Percentiles rank a stretch among this genome's conserved stretches.
Evolutionary conservation across 202 grass and related monocot genomes (phyloP).

Genomic region (Elaeis oleifera): DNA sequence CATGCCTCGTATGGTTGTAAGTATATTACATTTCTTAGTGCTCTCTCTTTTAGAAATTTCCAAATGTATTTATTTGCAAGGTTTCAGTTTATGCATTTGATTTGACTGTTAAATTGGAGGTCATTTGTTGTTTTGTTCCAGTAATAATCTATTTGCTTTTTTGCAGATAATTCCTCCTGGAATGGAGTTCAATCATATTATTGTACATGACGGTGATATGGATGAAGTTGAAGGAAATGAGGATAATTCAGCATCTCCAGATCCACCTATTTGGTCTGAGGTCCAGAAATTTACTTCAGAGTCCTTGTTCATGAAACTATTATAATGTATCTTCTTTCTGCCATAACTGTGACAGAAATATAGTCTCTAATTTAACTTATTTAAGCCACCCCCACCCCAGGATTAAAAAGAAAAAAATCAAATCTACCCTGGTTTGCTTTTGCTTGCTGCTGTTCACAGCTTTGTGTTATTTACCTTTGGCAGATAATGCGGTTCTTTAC

Average conservation of each 20-base stretch:
- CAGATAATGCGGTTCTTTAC: conserved; percentile 90
- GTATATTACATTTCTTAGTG: conserved; percentile 16
- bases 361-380: no score
- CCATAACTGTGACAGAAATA: no score
- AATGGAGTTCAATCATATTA: conserved; percentile 73
- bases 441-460: no score
- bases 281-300: conserved; percentile 26
- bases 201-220: conserved; percentile 49
- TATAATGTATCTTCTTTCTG: no score
- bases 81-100: no score
- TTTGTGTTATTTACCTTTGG: conserved; percentile 13
- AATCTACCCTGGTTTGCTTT: no score
- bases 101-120: no score
- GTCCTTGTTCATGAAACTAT: no score
- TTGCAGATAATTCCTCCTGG: conserved; percentile 67
- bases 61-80: no score
- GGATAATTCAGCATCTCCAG: conserved; percentile 37
- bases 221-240: conserved; percentile 49
- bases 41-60: conserved; percentile 2
- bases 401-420: no score
- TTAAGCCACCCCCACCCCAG: no score
- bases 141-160: conserved; percentile 12
- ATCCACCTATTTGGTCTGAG: conserved; percentile 70
- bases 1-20: conserved; percentile 80
- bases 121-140: no score